A percentile compares a stretch with the other conserved stretches of the same genome.
phyloP scores from a whole-genome alignment of 106 monocot genomes.

The Iris macrosiphon region DNA sequence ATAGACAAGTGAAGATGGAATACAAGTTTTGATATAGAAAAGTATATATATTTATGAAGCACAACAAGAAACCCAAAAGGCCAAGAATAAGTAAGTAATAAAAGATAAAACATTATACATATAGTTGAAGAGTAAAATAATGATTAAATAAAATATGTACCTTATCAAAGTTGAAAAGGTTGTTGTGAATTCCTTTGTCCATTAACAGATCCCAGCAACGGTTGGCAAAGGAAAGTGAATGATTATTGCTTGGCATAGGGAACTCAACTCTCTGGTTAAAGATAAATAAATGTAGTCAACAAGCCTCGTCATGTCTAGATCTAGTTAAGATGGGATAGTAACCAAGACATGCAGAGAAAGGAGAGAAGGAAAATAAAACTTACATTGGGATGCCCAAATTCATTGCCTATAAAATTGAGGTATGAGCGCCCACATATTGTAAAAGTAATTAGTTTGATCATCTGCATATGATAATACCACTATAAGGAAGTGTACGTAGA shows the following conservation, averaged over 20 bases:
- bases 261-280: constrained; percentile 84
- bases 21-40: neutral
- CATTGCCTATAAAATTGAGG: constrained; percentile 98
- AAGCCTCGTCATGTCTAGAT: too few species aligned
- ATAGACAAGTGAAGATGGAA: too few species aligned
- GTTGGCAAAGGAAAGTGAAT: constrained; percentile 62
- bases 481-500: neutral
- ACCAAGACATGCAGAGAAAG: neutral
- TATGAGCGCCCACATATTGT: constrained; percentile 70
- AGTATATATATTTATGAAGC: neutral
- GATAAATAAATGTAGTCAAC: constrained; percentile 1
- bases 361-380: constrained; percentile 17
- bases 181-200: constrained; percentile 48
- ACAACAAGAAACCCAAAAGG: neutral
- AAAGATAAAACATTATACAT: neutral
- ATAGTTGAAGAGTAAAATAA: neutral
- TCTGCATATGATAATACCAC: constrained; percentile 30
- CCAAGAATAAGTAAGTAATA: neutral
- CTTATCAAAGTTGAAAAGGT: constrained; percentile 89
- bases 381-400: constrained; percentile 97
- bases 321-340: constrained; percentile 1
- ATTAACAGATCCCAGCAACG: constrained; percentile 67
- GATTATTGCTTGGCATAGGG: constrained; percentile 76
- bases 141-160: constrained; percentile 14
- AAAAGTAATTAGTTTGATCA: constrained; percentile 89